phyloP scores from a whole-genome alignment of 2,329 filamentous ascomycete genomes.

The Gyromitra esculenta region DNA sequence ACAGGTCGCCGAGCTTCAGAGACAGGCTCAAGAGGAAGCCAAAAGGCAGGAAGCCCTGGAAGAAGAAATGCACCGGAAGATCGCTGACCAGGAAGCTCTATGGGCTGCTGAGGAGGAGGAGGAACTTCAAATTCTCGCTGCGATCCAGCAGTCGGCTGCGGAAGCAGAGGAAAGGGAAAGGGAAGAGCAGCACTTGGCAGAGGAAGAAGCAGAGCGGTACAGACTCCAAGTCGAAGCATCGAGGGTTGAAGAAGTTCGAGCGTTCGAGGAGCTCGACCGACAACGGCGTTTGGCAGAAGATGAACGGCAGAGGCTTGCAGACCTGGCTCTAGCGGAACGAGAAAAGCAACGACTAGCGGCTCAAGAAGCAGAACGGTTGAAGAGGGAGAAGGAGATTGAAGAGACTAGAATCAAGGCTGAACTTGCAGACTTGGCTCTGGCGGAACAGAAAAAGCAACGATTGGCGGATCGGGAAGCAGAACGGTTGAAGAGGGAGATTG shows the following conservation, averaged over 20 bases:
- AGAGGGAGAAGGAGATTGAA: neutral
- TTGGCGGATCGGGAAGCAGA: too few relatives aligned
- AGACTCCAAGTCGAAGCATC: conserved; percentile 6
- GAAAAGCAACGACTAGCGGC: too few relatives aligned
- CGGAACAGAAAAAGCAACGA: conserved; percentile 20
- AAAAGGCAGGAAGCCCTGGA: conserved; percentile 11
- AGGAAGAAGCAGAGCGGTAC: neutral
- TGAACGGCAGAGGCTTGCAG: conserved; percentile 34
- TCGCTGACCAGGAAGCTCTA: conserved; percentile 7
- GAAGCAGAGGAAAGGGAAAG: conserved; percentile 5
- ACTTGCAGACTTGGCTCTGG: conserved; percentile 16
- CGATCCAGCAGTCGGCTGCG: neutral
- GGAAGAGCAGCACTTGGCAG: conserved; percentile 1
- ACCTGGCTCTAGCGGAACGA: neutral
- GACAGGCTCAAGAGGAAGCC: neutral
- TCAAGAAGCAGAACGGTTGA: too few relatives aligned
- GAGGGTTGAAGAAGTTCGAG: conserved; percentile 11
- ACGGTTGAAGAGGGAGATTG: neutral
- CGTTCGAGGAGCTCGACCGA: conserved; percentile 38
- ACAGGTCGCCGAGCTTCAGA: conserved; percentile 2
- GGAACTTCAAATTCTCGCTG: conserved; percentile 20
- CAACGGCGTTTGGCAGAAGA: conserved; percentile 46
- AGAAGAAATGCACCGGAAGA: conserved; percentile 19
- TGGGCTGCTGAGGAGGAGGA: conserved; percentile 22
- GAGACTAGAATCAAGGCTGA: neutral